Base-by-base conservation (phyloP, 805 yeast species). In the Wickerhamomyces canadensis region DNA sequence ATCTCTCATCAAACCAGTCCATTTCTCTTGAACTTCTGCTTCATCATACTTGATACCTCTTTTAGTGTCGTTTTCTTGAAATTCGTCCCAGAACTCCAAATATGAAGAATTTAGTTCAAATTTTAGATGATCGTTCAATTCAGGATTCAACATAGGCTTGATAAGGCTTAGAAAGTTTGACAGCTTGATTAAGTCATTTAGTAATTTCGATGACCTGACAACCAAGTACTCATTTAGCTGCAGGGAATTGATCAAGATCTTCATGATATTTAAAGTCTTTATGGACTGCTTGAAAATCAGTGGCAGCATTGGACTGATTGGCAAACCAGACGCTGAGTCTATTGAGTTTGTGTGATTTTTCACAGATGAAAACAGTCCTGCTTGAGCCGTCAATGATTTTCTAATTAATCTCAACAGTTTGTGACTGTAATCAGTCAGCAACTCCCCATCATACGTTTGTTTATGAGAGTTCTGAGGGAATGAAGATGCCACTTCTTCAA, bases 391-490 rank as follows among this genome's bases (percentile, higher is more conserved):
- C 18, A 52, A 27, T 27, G 33, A 39, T 25, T 38, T 66, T 45
- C 64, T 68, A 12, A 65, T 48, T 9, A 70, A 40, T 33, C 74
- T 49, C 15, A 61, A 52, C 14, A 68, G 48, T 41, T 68, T 68
- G 30, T 67, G 44, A 33, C 67, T 68, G 37, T 58, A 55, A 43
- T 71, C 75, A 23, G 39, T 38, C 13, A 55, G 38, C 10, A 57
- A 31, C 21, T 51, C 60, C 26, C 62, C 67, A 33, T 62, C 52
- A 37, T 47, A 33, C 21, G 34, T 27, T 19, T 33, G 31, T 12
- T 37, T 31, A 6, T 24, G 34, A 10, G 46, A n/a, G 6, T 33
- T 35, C 16, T 19, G 19, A 6, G 26, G 10, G 14, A 27, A 16
- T n/a, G 42, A 35, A 10, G 33, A 38, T 4, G 39, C 35, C 13